A percentile compares a stretch with the other conserved stretches of the same genome.
These are phyloP conservation scores for Eucalyptus albens DNA, from an alignment of 345 rosid genomes.

Conservation along the genomic window DNA sequence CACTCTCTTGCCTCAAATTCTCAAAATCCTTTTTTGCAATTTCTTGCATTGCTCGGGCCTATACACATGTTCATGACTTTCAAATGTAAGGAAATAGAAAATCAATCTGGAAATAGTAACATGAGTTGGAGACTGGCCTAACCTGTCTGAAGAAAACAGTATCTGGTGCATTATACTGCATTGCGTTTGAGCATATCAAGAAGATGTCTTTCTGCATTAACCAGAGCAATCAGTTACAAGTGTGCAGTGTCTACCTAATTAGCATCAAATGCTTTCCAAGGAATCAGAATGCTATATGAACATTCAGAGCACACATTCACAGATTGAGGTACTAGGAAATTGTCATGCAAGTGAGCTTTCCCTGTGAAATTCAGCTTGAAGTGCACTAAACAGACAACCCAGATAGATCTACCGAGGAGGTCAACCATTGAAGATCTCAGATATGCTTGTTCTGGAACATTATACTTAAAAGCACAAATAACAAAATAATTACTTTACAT, in stretches of 20 bases:
- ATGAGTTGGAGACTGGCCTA: neutral
- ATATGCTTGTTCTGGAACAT: neutral
- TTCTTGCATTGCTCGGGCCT: slow-evolving; percentile 91
- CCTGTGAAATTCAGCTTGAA: neutral
- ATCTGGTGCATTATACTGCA: slow-evolving; percentile 92
- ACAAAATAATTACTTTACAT: neutral
- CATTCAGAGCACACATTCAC: neutral
- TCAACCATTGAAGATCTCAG: neutral
- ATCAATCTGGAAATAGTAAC: neutral
- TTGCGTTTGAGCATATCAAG: slow-evolving; percentile 85
- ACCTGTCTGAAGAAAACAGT: slow-evolving; percentile 94
- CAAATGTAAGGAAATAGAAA: neutral
- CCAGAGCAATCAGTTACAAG: neutral
- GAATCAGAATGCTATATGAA: neutral
- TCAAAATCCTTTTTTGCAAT: slow-evolving; percentile 89
- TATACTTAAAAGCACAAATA: neutral
- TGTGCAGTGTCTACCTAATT: neutral
- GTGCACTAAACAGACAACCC: neutral
- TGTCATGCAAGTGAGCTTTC: neutral
- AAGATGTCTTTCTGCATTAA: slow-evolving; percentile 67
- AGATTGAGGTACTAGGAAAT: neutral
- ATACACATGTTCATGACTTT: slow-evolving; percentile 1
- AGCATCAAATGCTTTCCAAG: neutral
- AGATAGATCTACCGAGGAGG: neutral
- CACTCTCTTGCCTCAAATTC: slow-evolving; percentile 90